A percentile compares a stretch with the other conserved stretches of the same genome.
Conservation (phyloP, 1,284 basidiomycete genomes). For the Naganishia sp. region DNA sequence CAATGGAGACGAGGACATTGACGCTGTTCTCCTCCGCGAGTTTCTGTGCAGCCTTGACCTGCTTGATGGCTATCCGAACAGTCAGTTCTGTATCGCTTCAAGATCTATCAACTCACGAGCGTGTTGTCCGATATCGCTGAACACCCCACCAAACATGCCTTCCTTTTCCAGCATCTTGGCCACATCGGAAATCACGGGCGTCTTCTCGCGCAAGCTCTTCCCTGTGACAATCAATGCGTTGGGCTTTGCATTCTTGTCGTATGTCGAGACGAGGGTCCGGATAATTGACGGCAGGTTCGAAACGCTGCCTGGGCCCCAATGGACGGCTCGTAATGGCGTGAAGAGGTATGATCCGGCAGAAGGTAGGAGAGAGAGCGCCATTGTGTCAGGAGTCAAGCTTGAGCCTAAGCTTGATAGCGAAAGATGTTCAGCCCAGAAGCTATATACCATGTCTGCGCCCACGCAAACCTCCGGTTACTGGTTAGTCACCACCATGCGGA, state of each 20-base stretch:
- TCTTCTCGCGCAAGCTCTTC: conserved; percentile 60
- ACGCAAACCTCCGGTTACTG: too few relatives aligned
- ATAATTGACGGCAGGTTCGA: conserved; percentile 22
- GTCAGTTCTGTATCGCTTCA: background rate
- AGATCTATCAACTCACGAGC: conserved; percentile 52
- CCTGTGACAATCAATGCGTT: conserved; percentile 69
- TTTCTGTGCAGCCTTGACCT: conserved; percentile 67
- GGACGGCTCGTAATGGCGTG: conserved; percentile 22
- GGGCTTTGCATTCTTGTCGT: conserved; percentile 33
- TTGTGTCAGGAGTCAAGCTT: background rate
- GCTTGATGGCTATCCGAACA: conserved; percentile 31
- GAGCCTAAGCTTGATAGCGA: too few relatives aligned
- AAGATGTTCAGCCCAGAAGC: too few relatives aligned
- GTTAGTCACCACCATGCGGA: too few relatives aligned
- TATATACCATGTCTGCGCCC: too few relatives aligned
- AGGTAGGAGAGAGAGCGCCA: conserved; percentile 16
- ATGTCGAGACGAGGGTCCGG: conserved; percentile 20
- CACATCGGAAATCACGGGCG: conserved; percentile 55
- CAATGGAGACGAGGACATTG: conserved; percentile 68
- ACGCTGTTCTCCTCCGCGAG: conserved; percentile 57
- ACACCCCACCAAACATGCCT: conserved; percentile 65
- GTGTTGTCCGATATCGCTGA: conserved; percentile 74
- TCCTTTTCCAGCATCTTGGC: conserved; percentile 62
- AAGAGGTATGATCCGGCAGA: conserved; percentile 23
- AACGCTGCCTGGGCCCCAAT: conserved; percentile 25